phyloP scores from a whole-genome alignment of 139 green algal genomes.

The Picochlorum costavermella region DNA sequence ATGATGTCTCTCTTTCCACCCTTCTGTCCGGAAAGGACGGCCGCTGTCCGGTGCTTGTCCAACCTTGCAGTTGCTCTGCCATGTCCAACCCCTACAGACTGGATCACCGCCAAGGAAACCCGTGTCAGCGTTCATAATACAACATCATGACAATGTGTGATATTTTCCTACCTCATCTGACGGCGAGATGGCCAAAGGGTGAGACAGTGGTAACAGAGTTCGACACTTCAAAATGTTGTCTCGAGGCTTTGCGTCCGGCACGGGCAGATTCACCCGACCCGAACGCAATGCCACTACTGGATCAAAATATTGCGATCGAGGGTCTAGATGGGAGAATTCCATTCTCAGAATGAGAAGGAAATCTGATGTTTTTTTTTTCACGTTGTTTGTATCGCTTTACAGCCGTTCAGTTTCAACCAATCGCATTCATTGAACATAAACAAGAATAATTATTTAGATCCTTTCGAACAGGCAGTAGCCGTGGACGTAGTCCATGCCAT shows the following conservation, averaged over 20 bases:
- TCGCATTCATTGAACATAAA: too few relatives aligned
- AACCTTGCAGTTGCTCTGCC: conserved; percentile 5
- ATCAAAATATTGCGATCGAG: conserved; percentile 7
- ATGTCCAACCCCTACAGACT: background rate
- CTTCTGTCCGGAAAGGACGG: background rate
- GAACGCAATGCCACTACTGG: conserved; percentile 2
- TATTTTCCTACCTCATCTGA: conserved; percentile 11
- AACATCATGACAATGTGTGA: background rate
- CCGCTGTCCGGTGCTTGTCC: background rate
- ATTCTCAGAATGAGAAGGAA: too few relatives aligned
- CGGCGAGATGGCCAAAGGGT: conserved; percentile 18
- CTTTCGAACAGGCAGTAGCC: background rate
- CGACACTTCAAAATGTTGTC: conserved; percentile 55
- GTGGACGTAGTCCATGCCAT: conserved; percentile 2
- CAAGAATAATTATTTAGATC: background rate
- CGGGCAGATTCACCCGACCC: conserved; percentile 32
- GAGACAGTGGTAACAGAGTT: conserved; percentile 36
- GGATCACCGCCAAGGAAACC: background rate
- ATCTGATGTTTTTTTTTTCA: too few relatives aligned
- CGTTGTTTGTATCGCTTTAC: too few relatives aligned
- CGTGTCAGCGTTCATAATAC: background rate
- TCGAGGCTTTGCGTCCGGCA: conserved; percentile 34
- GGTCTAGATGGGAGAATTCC: too few relatives aligned
- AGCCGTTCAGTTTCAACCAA: too few relatives aligned
- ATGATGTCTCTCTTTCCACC: background rate